A percentile compares a stretch with the other conserved stretches of the same genome.
These are phyloP conservation scores for Talaromyces islandicus DNA, from an alignment of 2,329 filamentous ascomycete genomes.

Conservation along the genomic window DNA sequence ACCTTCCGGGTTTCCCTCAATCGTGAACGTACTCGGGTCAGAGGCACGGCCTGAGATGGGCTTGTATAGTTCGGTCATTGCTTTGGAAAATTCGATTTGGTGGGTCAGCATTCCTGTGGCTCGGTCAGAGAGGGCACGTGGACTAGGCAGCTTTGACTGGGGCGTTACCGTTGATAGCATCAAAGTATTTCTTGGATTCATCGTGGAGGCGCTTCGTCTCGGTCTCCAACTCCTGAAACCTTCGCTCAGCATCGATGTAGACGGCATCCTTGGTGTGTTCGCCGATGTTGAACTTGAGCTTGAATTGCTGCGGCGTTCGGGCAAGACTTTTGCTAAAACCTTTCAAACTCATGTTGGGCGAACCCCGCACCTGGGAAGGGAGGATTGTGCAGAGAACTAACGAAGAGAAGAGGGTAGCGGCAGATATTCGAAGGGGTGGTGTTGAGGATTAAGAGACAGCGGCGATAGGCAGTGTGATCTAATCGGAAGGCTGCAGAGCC, in stretches of 20 bases:
- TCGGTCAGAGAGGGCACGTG: constrained; percentile 3
- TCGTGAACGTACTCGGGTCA: constrained; percentile 75
- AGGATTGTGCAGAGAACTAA: neutral
- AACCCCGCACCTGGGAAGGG: constrained; percentile 10
- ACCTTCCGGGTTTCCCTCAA: constrained; percentile 85
- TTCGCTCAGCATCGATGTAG: constrained; percentile 88
- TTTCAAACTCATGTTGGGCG: constrained; percentile 78
- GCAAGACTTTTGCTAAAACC: constrained; percentile 86
- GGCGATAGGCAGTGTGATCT: neutral
- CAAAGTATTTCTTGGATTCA: constrained; percentile 95
- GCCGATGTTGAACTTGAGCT: constrained; percentile 88
- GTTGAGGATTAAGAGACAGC: neutral
- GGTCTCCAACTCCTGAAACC: constrained; percentile 87
- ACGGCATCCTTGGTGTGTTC: constrained; percentile 92
- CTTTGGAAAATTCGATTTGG: constrained; percentile 97
- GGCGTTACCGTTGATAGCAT: constrained; percentile 76
- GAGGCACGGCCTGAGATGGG: constrained; percentile 94
- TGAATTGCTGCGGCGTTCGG: constrained; percentile 87
- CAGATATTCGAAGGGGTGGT: neutral
- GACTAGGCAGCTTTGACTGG: neutral
- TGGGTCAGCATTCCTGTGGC: constrained; percentile 76
- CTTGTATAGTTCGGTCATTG: constrained; percentile 94
- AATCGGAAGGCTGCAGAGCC: neutral
- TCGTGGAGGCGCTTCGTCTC: constrained; percentile 97
- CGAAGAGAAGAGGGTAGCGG: neutral